Evolutionary conservation across 2,329 filamentous ascomycete genomes (phyloP).

Genomic region (Dactylellina sp.): DNA sequence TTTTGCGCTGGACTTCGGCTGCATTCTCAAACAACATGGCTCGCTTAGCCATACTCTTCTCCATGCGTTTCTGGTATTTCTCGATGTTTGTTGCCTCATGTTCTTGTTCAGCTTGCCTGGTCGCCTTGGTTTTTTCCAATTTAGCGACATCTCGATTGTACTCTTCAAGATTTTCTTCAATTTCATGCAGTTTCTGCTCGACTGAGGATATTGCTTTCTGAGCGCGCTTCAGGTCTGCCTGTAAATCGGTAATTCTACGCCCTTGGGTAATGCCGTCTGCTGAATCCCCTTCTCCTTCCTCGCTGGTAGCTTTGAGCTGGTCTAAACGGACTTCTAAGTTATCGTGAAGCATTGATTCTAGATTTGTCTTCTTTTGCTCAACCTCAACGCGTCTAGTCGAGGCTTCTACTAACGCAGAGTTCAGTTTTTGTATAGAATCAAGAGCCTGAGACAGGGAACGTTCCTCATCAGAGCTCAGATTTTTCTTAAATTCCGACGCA

Average conservation of each 20-base stretch:
- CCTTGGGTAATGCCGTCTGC: conserved; percentile 70
- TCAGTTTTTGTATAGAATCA: conserved; percentile 76
- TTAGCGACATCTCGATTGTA: conserved; percentile 62
- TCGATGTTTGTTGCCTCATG: conserved; percentile 79
- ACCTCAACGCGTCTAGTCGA: conserved; percentile 79
- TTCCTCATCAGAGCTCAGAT: conserved; percentile 84
- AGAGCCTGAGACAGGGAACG: conserved; percentile 79
- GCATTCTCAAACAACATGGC: conserved; percentile 81
- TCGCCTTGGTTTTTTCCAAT: conserved; percentile 63
- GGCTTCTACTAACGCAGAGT: conserved; percentile 80
- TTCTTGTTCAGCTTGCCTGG: conserved; percentile 71
- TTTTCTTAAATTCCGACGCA: conserved; percentile 89
- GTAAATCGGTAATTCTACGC: conserved; percentile 79
- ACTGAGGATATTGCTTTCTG: conserved; percentile 76
- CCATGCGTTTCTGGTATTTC: conserved; percentile 87
- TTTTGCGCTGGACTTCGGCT: conserved; percentile 84
- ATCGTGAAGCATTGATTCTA: conserved; percentile 89
- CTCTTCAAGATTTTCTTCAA: conserved; percentile 78
- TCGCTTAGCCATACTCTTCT: conserved; percentile 91
- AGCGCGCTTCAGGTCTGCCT: conserved; percentile 83
- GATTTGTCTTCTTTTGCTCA: conserved; percentile 81
- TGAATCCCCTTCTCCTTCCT: conserved; percentile 70
- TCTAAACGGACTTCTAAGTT: conserved; percentile 89
- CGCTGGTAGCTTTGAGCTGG: conserved; percentile 76
- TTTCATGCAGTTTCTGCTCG: conserved; percentile 76